Evolutionary conservation across 2,329 filamentous ascomycete genomes (phyloP), one percentile per base, ranked within the genome.

Genomic region (Graphium sp.): DNA sequence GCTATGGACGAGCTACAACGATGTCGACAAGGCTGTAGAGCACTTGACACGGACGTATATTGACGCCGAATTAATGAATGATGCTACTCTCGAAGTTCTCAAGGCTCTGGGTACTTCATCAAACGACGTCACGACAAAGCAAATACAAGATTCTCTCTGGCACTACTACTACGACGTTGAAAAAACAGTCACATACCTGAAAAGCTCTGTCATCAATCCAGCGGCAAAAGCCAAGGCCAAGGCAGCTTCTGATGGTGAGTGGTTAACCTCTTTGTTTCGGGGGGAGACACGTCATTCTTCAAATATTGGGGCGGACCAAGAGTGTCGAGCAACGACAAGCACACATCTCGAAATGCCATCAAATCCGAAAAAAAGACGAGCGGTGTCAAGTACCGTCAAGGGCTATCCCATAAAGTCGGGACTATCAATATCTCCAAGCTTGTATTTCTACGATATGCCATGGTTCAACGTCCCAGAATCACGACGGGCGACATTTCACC

Each of bases 111-210:
- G 72, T 6, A 49, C 55, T 7, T 60, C 68, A 34, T 58, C 62
- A 18, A 54, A 54, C 37, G 71, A 67, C 35, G 61, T 75, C 40
- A 66, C 61, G 20, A 54, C 49, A 25, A 49, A 44, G 21, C 77
- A 93, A 45, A 87, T 94, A 36, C 73, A 92, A 47, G 87, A 95
- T 35, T 69, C 85, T 0, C 53, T 98, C 11, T 95, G 84, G 83
- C 73, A 98, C 52, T 94, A 94, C 51, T 95, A 87, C 49, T 95
- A 85, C 47, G 85, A 98, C 42, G 62, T 93, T 18, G 77, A 74
- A 32, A 93, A 93, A 51, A 73, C 82, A 1, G 76, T 91, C 21
- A 62, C 67, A 32, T 94, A 91, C 45, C 53, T 98, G 33, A 67
- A 73, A 36, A 78, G 74, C 62, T 74, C 60, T 18, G 67, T 58